Conservation (phyloP, 352 stramenopile species). For the Phytopythium delawarense region DNA sequence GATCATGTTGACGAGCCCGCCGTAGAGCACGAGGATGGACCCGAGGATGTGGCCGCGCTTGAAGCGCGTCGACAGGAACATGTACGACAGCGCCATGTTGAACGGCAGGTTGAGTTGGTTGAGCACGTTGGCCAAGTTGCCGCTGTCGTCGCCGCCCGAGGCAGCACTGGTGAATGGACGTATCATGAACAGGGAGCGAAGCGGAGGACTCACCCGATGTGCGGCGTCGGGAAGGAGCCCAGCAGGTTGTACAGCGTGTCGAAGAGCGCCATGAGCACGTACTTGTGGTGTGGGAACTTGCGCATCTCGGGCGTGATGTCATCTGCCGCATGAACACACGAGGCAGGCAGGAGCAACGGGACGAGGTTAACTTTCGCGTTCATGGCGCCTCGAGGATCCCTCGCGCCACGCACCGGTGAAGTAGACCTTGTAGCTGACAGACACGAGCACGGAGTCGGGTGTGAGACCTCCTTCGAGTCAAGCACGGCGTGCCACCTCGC, state of each 20-base stretch:
- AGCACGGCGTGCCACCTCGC: background rate
- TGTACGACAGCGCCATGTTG: conserved; percentile 83
- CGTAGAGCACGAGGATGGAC: conserved; percentile 83
- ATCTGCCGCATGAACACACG: too few species aligned
- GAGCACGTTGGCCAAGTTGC: conserved; percentile 82
- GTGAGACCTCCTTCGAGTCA: background rate
- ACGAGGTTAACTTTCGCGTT: conserved; percentile 3
- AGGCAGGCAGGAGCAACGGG: too few species aligned
- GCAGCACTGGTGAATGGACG: background rate
- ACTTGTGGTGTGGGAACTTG: conserved; percentile 84
- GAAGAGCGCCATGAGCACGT: conserved; percentile 81
- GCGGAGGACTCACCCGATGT: conserved; percentile 60
- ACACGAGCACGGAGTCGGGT: too few species aligned
- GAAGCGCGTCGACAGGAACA: conserved; percentile 77
- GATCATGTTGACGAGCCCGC: conserved; percentile 82
- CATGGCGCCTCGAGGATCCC: too few species aligned
- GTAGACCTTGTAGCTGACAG: conserved; percentile 70
- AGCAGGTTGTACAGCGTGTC: conserved; percentile 84
- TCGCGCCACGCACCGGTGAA: conserved; percentile 41
- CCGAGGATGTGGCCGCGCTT: conserved; percentile 82
- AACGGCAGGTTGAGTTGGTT: conserved; percentile 84
- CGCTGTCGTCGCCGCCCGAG: conserved; percentile 40
- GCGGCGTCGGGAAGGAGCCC: conserved; percentile 74
- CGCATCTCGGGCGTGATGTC: conserved; percentile 84
- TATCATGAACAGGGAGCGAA: background rate